Conservation (phyloP, 768 basidiomycete species). For the Pulveroboletus ravenelii region DNA sequence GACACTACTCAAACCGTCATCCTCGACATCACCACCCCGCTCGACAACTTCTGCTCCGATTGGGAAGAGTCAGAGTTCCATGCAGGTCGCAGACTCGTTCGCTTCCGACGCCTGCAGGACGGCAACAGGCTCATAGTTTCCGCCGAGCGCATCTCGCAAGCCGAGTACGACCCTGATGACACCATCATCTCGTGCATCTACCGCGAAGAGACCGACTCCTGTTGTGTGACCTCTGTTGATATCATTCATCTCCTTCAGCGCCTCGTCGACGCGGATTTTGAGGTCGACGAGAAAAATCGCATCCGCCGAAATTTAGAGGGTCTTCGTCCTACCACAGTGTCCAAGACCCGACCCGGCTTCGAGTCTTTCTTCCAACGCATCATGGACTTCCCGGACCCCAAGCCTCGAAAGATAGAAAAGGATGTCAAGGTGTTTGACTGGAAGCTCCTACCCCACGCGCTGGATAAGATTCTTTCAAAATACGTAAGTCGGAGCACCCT, state of each 20-base stretch:
- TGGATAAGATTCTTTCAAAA: constrained; percentile 81
- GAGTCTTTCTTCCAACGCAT: constrained; percentile 92
- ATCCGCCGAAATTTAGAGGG: constrained; percentile 94
- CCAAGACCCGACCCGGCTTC: constrained; percentile 75
- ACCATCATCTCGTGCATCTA: constrained; percentile 95
- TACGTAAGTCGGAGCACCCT: constrained; percentile 49
- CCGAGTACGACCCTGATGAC: constrained; percentile 67
- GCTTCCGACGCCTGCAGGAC: constrained; percentile 75
- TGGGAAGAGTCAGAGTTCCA: constrained; percentile 66
- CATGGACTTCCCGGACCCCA: constrained; percentile 93
- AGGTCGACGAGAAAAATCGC: constrained; percentile 94
- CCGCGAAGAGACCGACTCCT: constrained; percentile 68
- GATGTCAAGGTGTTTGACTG: constrained; percentile 88
- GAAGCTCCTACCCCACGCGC: constrained; percentile 61
- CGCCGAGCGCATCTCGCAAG: constrained; percentile 69
- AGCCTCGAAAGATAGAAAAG: constrained; percentile 96
- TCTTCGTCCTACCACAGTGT: constrained; percentile 84
- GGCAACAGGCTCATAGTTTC: constrained; percentile 73
- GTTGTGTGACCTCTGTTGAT: constrained; percentile 92
- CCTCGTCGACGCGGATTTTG: constrained; percentile 67
- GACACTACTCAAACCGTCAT: constrained; percentile 50
- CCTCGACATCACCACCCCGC: constrained; percentile 57
- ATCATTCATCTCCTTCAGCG: constrained; percentile 89
- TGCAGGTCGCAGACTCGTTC: constrained; percentile 77
- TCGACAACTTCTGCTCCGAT: constrained; percentile 48